Evolutionary conservation across 2,329 filamentous ascomycete genomes (phyloP).

Genomic region (Dactylellina leptospora): DNA sequence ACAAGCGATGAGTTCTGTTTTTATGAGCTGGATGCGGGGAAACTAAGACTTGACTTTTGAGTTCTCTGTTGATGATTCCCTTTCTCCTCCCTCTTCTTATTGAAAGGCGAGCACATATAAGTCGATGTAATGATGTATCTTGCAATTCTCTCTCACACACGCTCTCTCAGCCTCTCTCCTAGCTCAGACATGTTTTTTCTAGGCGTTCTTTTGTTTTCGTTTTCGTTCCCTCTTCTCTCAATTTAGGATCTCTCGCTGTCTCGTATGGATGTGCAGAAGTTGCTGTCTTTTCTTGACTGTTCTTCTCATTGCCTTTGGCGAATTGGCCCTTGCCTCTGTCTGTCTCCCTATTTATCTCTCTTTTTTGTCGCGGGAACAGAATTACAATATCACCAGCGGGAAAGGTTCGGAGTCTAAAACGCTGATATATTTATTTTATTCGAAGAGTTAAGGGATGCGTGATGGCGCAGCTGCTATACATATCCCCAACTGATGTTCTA

Average conservation of each 20-base stretch:
- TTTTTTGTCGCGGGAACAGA: neutral
- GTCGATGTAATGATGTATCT: conserved; percentile 50
- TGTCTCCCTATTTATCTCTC: neutral
- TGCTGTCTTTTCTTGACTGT: neutral
- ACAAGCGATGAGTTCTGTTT: conserved; percentile 26
- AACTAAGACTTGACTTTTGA: conserved; percentile 12
- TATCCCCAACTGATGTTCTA: too few species aligned
- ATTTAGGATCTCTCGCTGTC: conserved; percentile 1
- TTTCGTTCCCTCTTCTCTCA: conserved; percentile 4
- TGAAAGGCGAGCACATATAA: conserved; percentile 48
- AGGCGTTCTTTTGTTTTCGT: conserved; percentile 20
- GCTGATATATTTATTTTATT: too few species aligned
- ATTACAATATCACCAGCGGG: neutral
- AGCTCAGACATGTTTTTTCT: conserved; percentile 22
- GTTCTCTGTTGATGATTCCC: conserved; percentile 12
- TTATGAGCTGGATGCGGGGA: conserved; percentile 18
- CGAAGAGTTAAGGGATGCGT: too few species aligned
- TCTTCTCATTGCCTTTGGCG: conserved; percentile 14
- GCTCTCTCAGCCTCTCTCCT: conserved; percentile 24
- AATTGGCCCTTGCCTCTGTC: neutral
- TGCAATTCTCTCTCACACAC: conserved; percentile 39
- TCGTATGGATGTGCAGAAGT: conserved; percentile 3
- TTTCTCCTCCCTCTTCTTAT: conserved; percentile 9
- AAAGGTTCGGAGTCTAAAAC: too few species aligned
- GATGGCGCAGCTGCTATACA: too few species aligned